A percentile compares a stretch with the other conserved stretches of the same genome.
These are phyloP conservation scores for Aspergillus costaricaensis DNA, from an alignment of 2,329 filamentous ascomycete species.

Conservation along the genomic window DNA sequence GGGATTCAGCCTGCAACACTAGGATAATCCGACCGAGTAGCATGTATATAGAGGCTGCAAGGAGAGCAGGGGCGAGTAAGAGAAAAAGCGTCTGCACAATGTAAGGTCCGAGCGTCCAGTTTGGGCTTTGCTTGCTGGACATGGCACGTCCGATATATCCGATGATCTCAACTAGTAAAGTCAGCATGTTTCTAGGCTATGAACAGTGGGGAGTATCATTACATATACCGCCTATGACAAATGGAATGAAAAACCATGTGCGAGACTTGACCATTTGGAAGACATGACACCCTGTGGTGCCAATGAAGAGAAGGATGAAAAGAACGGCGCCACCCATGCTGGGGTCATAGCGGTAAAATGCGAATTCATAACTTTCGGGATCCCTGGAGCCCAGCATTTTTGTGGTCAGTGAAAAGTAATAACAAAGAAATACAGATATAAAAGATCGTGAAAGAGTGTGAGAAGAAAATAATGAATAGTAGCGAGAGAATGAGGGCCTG, in stretches of 20 bases:
- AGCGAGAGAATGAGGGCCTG: too few species aligned
- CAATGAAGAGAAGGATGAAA: background rate
- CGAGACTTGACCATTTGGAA: background rate
- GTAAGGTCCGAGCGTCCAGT: background rate
- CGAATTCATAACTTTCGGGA: background rate
- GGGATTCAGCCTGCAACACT: constrained; percentile 34
- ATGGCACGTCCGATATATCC: background rate
- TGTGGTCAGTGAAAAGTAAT: too few species aligned
- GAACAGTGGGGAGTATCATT: background rate
- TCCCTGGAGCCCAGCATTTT: too few species aligned
- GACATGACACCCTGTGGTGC: background rate
- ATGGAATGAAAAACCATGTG: background rate
- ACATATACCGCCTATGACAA: background rate
- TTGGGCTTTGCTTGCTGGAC: background rate
- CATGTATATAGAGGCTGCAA: constrained; percentile 45
- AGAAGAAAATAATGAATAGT: too few species aligned
- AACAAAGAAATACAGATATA: too few species aligned
- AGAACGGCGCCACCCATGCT: background rate
- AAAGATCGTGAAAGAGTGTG: too few species aligned
- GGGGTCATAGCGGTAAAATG: background rate
- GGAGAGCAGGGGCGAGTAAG: constrained; percentile 25
- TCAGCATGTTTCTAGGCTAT: background rate
- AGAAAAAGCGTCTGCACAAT: background rate
- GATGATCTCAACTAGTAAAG: background rate
- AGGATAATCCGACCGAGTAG: constrained; percentile 41